phyloP scores from a whole-genome alignment of 176 grass and related monocot species.

The Phragmites australis region DNA sequence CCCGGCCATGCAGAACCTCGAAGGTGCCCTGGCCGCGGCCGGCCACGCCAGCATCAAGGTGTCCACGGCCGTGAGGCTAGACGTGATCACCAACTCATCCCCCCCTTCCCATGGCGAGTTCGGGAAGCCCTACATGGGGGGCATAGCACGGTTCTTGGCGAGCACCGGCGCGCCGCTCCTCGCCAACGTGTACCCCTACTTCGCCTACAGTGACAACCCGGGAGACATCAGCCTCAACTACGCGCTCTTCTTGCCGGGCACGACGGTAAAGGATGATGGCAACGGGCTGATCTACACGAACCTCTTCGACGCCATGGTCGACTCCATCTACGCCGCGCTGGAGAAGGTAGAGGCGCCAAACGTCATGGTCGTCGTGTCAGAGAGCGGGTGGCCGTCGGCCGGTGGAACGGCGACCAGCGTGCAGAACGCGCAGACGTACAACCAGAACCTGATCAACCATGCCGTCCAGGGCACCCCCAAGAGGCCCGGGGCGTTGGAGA shows the following conservation, averaged over 20 bases:
- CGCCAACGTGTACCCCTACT: slow-evolving; percentile 68
- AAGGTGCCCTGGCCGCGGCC: not conserved
- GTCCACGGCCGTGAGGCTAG: slow-evolving; percentile 47
- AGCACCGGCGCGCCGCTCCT: slow-evolving; percentile 56
- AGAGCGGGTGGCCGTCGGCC: slow-evolving; percentile 73
- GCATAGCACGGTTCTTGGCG: slow-evolving; percentile 41
- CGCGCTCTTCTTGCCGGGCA: slow-evolving; percentile 52
- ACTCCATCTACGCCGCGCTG: slow-evolving; percentile 50
- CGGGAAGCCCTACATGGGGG: slow-evolving; percentile 22
- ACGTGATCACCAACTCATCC: slow-evolving; percentile 41
- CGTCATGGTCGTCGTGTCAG: slow-evolving; percentile 49
- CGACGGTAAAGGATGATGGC: slow-evolving; percentile 31
- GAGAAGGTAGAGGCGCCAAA: slow-evolving; percentile 45
- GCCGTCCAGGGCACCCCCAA: slow-evolving; percentile 46
- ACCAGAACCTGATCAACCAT: slow-evolving; percentile 64
- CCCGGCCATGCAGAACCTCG: slow-evolving; percentile 66
- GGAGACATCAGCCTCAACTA: slow-evolving; percentile 36
- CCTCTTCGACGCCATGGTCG: slow-evolving; percentile 70
- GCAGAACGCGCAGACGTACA: slow-evolving; percentile 56
- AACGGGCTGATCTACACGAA: slow-evolving; percentile 41
- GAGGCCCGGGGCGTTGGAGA: slow-evolving; percentile 32
- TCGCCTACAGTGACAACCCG: slow-evolving; percentile 42
- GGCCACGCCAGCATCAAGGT: slow-evolving; percentile 51
- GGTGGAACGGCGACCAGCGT: slow-evolving; percentile 40
- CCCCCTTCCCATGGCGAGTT: slow-evolving; percentile 61